Evolutionary conservation across 176 grass and related monocot species (phyloP), one percentile per base, ranked within the genome.

Genomic region (Carex parvula): DNA sequence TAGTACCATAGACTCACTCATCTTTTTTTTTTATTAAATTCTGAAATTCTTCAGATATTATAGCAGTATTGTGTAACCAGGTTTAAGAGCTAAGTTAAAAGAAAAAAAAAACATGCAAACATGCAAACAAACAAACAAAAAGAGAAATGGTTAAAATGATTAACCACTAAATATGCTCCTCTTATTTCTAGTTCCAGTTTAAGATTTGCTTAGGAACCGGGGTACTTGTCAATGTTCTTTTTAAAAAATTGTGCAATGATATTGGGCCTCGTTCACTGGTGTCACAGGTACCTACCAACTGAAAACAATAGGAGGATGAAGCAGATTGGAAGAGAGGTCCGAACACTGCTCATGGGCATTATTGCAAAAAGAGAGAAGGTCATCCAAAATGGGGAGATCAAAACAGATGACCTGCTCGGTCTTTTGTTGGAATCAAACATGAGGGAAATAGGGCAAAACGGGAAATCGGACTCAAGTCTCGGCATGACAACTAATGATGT

Each of bases 361-460:
- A 94, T 97, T 50, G 80, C 48, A 16, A 92, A 92, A 75, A 92
- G 84, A 79, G 84, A 87, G 15, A 58, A 71, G 22, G 87, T 81
- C 54, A 64, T 94, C 26, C 79, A 73, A 79, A 74, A 85, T 57
- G 87, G 89, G 14, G 84, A 91, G 80, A 60, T 60, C 1, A 83
- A 3, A 48, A 88, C 84, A 29, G 72, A 86, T 70, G 92, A 94
- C 32, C 64, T 97, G 78, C 79, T 97, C 30, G 87, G 92, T 39
- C 78, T 97, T 41, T 26, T 97, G 29, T n/a, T 97, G 73, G 87
- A 94, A 37, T 97, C 95, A 48, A 94, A 94, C 74, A 86, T 11
- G 56, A 74, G 29, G 39, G 48, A 92, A 48, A 82, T 46, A 60
- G n/a, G 18, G 11, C 70, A 77, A 32, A 88, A 89, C 42, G 89